These are phyloP conservation scores for Cladosporium halotolerans DNA, from an alignment of 2,329 filamentous ascomycete genomes.

Conservation along the genomic window DNA sequence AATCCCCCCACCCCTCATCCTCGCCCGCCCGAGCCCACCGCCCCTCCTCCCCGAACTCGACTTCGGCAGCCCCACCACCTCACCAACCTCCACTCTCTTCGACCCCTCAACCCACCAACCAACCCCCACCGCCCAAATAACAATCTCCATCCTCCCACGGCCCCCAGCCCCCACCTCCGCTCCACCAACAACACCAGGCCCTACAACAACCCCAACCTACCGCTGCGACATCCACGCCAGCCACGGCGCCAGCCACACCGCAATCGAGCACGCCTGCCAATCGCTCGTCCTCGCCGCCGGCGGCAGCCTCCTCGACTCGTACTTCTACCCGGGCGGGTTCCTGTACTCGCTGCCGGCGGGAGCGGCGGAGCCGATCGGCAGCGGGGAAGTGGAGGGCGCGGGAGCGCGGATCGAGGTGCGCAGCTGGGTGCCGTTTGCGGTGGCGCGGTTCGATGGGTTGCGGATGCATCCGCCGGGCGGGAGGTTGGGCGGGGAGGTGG, in stretches of 20 bases:
- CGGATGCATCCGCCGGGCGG: conserved; percentile 8
- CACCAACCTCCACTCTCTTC: background rate
- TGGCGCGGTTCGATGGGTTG: conserved; percentile 14
- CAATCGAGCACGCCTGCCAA: conserved; percentile 15
- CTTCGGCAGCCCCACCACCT: background rate
- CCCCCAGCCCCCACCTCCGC: background rate
- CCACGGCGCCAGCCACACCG: conserved; percentile 10
- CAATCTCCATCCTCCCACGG: background rate
- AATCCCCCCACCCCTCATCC: too few relatives aligned
- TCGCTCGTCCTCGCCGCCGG: conserved; percentile 13
- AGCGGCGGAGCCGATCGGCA: conserved; percentile 10
- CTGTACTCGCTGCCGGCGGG: conserved; percentile 14
- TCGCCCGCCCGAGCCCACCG: background rate
- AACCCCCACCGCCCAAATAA: background rate
- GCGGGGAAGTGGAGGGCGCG: conserved; percentile 4
- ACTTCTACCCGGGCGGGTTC: conserved; percentile 18
- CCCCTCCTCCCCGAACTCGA: conserved; percentile 8
- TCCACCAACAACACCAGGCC: background rate
- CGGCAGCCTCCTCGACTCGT: conserved; percentile 15
- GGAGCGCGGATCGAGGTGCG: conserved; percentile 14
- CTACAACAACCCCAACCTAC: background rate
- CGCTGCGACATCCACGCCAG: conserved; percentile 18
- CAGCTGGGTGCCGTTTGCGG: conserved; percentile 12
- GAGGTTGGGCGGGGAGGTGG: background rate
- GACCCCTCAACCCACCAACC: background rate